Base-by-base conservation (phyloP, 2,329 filamentous ascomycete genomes). In the Hirsutella thompsonii region DNA sequence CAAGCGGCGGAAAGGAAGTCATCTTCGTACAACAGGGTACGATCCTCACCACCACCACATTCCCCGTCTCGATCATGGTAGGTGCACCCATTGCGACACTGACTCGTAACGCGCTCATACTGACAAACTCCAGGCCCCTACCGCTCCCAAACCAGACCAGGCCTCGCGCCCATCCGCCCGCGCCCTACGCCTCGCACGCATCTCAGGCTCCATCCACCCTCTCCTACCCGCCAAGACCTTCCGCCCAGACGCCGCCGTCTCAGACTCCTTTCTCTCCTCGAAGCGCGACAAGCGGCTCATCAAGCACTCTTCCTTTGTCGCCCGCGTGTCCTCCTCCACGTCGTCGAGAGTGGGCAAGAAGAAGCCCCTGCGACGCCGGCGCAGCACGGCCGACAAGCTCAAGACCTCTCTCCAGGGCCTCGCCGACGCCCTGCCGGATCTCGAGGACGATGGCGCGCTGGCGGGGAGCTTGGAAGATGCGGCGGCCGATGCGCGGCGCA, bases 211-310 rank as follows among this genome's bases (percentile, higher is more conserved):
- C 51, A 61, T 66, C 50, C 66, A 71, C 55, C 67, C 68, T 10
- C 64, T 71, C 46, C 58, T 69, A 19, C 69, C 74, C 39, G 62
- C 67, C 55, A 71, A 69, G 52, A 64, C 67, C 11, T 69, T 72
- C 57, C 72, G 70, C 40, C 55, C 64, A 38, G 63, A 70, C 50
- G 69, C 72, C 49, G 55, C 63, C 37, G 67, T 72, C 13, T 60
- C 67, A 36, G 72, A 78, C 56, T 47, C 58, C 45, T 89, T 90
- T 61, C 66, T 78, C 45, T 73, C 78, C 41, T 79, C 72, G 47
- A 96, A 95, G 63, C 80, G 76, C 56, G 85, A 93, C 66, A 94
- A 90, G 67, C 83, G 81, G 20, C 66, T 72, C 28, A 85, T 93
- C 52, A 89, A 88, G 56, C 86, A 86, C 68, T 82, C 83, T 0